These are phyloP conservation scores for Medicago lupulina DNA, from an alignment of 306 rosid species.

Conservation along the genomic window DNA sequence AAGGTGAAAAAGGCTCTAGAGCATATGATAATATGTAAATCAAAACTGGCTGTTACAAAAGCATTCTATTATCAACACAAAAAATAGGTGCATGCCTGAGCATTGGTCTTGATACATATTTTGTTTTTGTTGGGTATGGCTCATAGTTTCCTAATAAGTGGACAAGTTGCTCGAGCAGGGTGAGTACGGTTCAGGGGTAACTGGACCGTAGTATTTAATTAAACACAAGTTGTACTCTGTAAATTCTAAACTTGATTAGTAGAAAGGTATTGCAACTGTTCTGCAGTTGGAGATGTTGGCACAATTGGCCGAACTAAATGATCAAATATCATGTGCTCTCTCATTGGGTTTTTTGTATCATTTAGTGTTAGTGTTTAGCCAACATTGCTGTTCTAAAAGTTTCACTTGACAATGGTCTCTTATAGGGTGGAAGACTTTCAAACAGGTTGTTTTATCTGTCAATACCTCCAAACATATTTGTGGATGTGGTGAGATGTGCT, in stretches of 20 bases:
- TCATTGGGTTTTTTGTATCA: neutral
- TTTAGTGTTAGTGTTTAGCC: neutral
- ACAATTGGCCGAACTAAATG: neutral
- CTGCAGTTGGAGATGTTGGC: neutral
- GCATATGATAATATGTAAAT: constrained; percentile 22
- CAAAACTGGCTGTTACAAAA: constrained; percentile 12
- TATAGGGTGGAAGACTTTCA: constrained; percentile 76
- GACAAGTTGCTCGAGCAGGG: neutral
- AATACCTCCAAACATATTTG: constrained; percentile 90
- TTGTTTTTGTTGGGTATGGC: constrained; percentile 11
- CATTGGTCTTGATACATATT: constrained; percentile 32
- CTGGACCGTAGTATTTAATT: neutral
- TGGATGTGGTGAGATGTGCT: constrained; percentile 83
- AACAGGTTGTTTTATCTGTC: constrained; percentile 90
- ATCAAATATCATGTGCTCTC: neutral
- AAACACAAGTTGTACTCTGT: neutral
- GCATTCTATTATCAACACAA: constrained; percentile 13
- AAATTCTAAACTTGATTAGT: neutral
- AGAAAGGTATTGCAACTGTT: neutral
- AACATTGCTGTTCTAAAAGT: neutral
- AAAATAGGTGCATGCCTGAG: constrained; percentile 4
- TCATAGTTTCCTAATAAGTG: neutral
- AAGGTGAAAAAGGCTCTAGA: constrained; percentile 27
- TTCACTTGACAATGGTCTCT: constrained; percentile 35
- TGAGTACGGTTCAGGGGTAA: neutral